These are phyloP conservation scores for Cryptosporidium muris DNA, from an alignment of 169 alveolate genomes.

Conservation along the genomic window DNA sequence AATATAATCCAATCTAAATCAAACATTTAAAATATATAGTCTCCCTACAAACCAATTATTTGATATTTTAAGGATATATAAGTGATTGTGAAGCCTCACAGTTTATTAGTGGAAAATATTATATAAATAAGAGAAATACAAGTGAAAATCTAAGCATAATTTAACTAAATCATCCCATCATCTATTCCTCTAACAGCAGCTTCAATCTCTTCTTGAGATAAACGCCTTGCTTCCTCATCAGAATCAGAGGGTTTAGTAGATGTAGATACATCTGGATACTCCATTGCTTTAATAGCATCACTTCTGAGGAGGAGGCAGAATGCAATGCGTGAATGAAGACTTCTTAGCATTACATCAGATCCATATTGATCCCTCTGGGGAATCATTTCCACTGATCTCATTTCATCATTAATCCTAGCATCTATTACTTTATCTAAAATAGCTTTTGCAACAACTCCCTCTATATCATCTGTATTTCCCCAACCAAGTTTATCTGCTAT, in stretches of 20 bases:
- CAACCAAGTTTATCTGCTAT: constrained; percentile 89
- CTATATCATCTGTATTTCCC: constrained; percentile 88
- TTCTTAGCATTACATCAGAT: constrained; percentile 88
- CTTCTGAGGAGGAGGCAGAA: constrained; percentile 91
- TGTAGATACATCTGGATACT: constrained; percentile 18
- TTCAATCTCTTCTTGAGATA: constrained; percentile 70
- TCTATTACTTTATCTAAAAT: constrained; percentile 94
- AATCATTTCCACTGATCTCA: constrained; percentile 81
- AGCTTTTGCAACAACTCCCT: constrained; percentile 92
- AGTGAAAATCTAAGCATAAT: neutral
- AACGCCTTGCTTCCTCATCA: constrained; percentile 59
- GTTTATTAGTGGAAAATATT: neutral
- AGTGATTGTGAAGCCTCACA: neutral
- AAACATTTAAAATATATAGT: neutral
- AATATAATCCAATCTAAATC: neutral
- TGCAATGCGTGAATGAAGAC: constrained; percentile 90
- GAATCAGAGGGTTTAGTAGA: neutral
- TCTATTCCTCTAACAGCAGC: constrained; percentile 66
- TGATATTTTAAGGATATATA: neutral
- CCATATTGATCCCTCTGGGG: constrained; percentile 81
- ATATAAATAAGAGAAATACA: neutral
- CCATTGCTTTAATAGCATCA: constrained; percentile 88
- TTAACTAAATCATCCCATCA: constrained; percentile 56
- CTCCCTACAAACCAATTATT: neutral
- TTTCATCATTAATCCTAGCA: constrained; percentile 91